phyloP scores from a whole-genome alignment of 768 basidiomycete species.

The Pleurotus giganteus region DNA sequence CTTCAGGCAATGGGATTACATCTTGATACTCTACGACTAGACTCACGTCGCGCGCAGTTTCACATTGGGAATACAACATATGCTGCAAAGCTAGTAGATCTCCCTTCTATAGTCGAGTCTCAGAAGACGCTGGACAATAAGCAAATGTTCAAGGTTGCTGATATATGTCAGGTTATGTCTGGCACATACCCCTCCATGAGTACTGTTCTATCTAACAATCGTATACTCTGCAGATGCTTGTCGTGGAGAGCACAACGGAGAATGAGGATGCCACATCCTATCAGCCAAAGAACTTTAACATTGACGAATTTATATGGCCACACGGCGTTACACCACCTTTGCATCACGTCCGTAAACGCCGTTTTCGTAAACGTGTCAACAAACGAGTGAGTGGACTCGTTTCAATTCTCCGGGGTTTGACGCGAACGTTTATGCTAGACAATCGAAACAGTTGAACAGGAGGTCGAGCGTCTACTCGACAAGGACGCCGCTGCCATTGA shows the following conservation, averaged over 20 bases:
- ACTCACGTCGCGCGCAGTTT: slow-evolving; percentile 88
- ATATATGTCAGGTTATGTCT: slow-evolving; percentile 85
- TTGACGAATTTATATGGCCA: slow-evolving; percentile 97
- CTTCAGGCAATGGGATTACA: background rate
- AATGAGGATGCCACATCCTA: slow-evolving; percentile 63
- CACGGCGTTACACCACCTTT: slow-evolving; percentile 95
- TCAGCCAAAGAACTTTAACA: slow-evolving; percentile 67
- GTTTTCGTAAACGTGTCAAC: slow-evolving; percentile 90
- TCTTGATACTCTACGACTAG: slow-evolving; percentile 36
- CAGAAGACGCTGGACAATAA: slow-evolving; percentile 96
- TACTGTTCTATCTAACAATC: slow-evolving; percentile 15
- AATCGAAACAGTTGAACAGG: slow-evolving; percentile 92
- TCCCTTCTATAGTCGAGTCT: slow-evolving; percentile 91
- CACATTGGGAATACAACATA: slow-evolving; percentile 80
- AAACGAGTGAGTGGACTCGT: slow-evolving; percentile 53
- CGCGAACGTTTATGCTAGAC: slow-evolving; percentile 44
- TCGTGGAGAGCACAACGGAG: slow-evolving; percentile 74
- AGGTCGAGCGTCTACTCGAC: slow-evolving; percentile 83
- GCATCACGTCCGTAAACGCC: slow-evolving; percentile 83
- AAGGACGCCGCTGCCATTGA: slow-evolving; percentile 74
- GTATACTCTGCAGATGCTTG: slow-evolving; percentile 70
- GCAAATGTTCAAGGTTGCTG: slow-evolving; percentile 98
- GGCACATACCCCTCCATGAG: slow-evolving; percentile 10
- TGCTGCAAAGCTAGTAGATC: slow-evolving; percentile 91
- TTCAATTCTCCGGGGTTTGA: background rate